Base-by-base conservation (phyloP, 2,329 filamentous ascomycete species). In the Chaetomium olivaceum region DNA sequence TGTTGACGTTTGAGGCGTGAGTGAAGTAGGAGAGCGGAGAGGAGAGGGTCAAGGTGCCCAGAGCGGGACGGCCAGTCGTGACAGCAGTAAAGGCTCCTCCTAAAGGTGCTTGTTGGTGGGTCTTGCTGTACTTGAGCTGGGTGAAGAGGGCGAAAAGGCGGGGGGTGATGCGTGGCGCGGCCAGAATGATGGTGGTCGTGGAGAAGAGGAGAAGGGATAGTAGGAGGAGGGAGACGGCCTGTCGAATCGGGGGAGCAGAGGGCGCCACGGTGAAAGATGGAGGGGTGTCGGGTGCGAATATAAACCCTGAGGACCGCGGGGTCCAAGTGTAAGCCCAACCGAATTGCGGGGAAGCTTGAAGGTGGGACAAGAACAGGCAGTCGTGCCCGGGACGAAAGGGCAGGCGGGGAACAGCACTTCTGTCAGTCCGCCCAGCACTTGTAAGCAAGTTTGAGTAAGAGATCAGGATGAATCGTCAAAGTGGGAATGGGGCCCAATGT, bases 141-240 rank as follows among this genome's bases (percentile, higher is more conserved):
- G 80, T 81, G 66, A 87, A 80, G 70, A 90, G 76, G 63, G 82
- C 81, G 68, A 81, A 81, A 71, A 91, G 80, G 73, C 89, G 86
- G 70, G 82, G 77, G 74, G 83, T 77, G 71, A 85, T 79, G 76
- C 87, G 82, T 77, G 84, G 81, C 74, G 84, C 80, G 82, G 89
- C 89, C 89, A 92, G 87, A 75, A 85, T 90, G 84, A 84, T 80
- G 79, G 80, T 74, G 62, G 83, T 77, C 68, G 78, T 77, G 74
- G 86, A 73, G 76, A 90, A 82, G 74, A 90, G 76, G 71, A 87
- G 69, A 72, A 88, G 74, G 72, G 82, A 76, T 70, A 86, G 77
- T 73, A 86, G 69, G 67, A 85, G 74, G 74, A 83, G 75, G 74
- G 75, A 70, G 51, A 61, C 72, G 68, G 61, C 68, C 66, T 70